phyloP scores from a whole-genome alignment of 768 basidiomycete species.

The Mycena kentingensis region DNA sequence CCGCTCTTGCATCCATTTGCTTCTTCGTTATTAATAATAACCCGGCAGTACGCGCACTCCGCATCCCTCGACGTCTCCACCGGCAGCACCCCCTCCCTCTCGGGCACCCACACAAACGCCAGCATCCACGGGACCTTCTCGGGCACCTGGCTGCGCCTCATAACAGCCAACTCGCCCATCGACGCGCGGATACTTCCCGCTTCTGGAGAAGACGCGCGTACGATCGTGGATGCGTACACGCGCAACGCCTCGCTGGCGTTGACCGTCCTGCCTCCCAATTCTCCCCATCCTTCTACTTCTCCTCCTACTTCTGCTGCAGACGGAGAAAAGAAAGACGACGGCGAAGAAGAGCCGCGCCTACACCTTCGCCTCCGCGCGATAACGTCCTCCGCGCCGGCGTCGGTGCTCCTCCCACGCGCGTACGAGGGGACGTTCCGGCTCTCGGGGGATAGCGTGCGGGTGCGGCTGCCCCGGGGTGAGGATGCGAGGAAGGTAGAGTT shows the following conservation, averaged over 20 bases:
- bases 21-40: not conserved
- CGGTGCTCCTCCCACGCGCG: not conserved
- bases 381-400: not conserved
- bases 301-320: too few relatives aligned
- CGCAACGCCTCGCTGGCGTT: not conserved
- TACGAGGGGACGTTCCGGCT: too few relatives aligned
- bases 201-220: not conserved
- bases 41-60: not conserved
- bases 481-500: not conserved
- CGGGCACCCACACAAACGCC: not conserved
- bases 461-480: not conserved
- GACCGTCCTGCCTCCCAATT: not conserved
- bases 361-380: too few relatives aligned
- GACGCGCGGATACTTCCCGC: not conserved
- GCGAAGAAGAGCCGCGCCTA: too few relatives aligned
- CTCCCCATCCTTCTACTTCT: too few relatives aligned
- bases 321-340: too few relatives aligned
- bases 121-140: not conserved
- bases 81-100: not conserved
- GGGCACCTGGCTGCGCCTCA: not conserved
- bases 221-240: conserved; percentile 1
- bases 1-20: not conserved
- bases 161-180: not conserved
- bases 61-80: not conserved
- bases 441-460: not conserved